Evolutionary conservation across 139 green algal species (phyloP).

Genomic region (Coelastrella sp.): DNA sequence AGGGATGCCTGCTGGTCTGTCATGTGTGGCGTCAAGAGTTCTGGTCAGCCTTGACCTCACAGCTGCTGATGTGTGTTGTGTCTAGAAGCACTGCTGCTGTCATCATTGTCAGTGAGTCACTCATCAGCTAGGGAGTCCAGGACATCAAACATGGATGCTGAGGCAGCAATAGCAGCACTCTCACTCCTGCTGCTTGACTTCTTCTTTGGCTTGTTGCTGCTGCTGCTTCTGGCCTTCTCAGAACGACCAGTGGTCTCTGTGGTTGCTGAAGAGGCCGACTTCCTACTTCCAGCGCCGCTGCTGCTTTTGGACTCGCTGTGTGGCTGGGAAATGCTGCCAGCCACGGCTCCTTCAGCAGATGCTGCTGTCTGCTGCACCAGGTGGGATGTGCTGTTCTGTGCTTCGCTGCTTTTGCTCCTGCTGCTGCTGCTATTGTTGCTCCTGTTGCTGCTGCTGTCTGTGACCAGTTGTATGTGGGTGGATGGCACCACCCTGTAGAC

Average conservation of each 20-base stretch:
- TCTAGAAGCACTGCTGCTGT: neutral
- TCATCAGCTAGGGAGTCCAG: slow-evolving; percentile 29
- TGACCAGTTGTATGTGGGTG: slow-evolving; percentile 27
- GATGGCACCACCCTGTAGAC: slow-evolving; percentile 43
- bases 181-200: neutral
- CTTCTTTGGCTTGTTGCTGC: slow-evolving; percentile 39
- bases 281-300: neutral
- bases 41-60: neutral
- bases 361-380: neutral
- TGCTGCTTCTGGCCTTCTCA: neutral
- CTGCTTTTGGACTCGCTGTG: neutral
- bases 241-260: too few species aligned
- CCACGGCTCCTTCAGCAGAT: neutral
- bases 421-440: slow-evolving; percentile 2
- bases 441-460: slow-evolving; percentile 20
- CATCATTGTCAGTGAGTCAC: neutral
- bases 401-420: neutral
- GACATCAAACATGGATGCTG: slow-evolving; percentile 17
- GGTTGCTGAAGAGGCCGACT: too few species aligned
- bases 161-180: neutral
- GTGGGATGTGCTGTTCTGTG: neutral
- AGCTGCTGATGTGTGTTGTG: neutral
- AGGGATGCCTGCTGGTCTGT: neutral
- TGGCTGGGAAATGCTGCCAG: neutral
- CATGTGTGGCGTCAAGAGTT: neutral